Base-by-base conservation (phyloP, 495 filamentous ascomycete species). In the Penicillium lividum region DNA sequence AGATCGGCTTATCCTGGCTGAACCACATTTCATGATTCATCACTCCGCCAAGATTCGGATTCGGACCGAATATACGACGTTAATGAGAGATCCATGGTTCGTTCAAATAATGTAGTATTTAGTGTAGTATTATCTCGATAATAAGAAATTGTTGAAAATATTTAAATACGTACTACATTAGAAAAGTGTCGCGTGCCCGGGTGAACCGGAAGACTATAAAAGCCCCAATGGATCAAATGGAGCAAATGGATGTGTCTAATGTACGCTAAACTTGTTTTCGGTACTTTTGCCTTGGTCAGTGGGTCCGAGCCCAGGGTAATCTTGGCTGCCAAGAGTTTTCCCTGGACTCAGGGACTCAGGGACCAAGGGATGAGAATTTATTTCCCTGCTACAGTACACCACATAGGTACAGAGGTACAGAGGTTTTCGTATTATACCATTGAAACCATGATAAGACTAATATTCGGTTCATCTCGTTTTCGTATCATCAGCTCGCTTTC, bases 281-380 rank as follows among this genome's bases (percentile, higher is more conserved):
- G 9, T 11, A 9, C 33, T 4, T 36, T 36, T 11, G 33, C 38
- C 15, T 5, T 40, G 38, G 15, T 40, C 38, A n/a, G 38, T 40
- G 38, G 38, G 38, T 40, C 38, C 15, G 38, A 40, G 31, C 31
- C 50, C 50, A 25, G 18, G 47, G 27, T 38, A 31, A 40, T 38
- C 50, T 52, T 52, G 50, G 50, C 28, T 40, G 50, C 50, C 50
- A 52, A 52, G 50, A 15, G 1, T 40, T 27, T n/a, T 52, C 30
- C 5, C 15, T 52, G 33, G 33, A 8, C 33, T 34, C 33, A 36
- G 33, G 33, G 33, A 5, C 8, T 34, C 33, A 34, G 33, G 33
- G 11, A 38, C 34, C 3, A 9, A 38, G 38, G 38, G 38, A n/a
- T 16, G 22, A 22, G 22, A 2, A 22, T 22, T 22, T 22, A 22